Conservation (phyloP, 1,284 basidiomycete genomes). For the Microstroma glucosiphilum region DNA sequence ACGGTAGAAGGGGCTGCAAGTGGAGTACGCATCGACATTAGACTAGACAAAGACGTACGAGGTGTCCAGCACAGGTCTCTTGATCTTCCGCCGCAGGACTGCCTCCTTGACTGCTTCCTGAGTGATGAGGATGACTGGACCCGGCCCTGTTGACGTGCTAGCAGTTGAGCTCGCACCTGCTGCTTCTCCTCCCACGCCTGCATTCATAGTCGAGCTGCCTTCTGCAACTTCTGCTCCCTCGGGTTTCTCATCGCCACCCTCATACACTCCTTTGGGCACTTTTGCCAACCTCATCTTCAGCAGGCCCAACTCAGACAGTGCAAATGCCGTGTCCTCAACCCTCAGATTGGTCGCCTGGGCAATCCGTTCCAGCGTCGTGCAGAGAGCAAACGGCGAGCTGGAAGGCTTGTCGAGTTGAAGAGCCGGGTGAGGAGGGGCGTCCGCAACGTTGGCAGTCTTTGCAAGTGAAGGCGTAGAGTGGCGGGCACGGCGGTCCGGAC, state of each 20-base stretch:
- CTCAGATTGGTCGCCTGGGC: slow-evolving; percentile 73
- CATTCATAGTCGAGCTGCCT: background rate
- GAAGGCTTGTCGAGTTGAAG: background rate
- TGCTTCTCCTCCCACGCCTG: background rate
- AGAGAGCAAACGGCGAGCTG: slow-evolving; percentile 7
- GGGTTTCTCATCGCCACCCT: slow-evolving; percentile 7
- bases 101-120: slow-evolving; percentile 21
- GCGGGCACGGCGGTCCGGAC: background rate
- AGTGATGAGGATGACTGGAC: slow-evolving; percentile 23
- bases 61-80: slow-evolving; percentile 31
- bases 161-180: background rate
- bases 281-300: slow-evolving; percentile 54
- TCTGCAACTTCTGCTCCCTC: slow-evolving; percentile 6
- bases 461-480: background rate
- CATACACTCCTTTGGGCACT: slow-evolving; percentile 53
- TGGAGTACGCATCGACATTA: background rate
- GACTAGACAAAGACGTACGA: slow-evolving; percentile 23
- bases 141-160: slow-evolving; percentile 6
- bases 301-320: slow-evolving; percentile 78
- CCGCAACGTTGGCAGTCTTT: background rate
- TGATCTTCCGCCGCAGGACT: slow-evolving; percentile 23
- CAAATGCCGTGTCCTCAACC: slow-evolving; percentile 77
- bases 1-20: too few species aligned
- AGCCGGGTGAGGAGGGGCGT: background rate
- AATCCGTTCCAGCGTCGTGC: slow-evolving; percentile 55